phyloP scores from a whole-genome alignment of 257 asterid species.

The Thymus quinquecostatus region DNA sequence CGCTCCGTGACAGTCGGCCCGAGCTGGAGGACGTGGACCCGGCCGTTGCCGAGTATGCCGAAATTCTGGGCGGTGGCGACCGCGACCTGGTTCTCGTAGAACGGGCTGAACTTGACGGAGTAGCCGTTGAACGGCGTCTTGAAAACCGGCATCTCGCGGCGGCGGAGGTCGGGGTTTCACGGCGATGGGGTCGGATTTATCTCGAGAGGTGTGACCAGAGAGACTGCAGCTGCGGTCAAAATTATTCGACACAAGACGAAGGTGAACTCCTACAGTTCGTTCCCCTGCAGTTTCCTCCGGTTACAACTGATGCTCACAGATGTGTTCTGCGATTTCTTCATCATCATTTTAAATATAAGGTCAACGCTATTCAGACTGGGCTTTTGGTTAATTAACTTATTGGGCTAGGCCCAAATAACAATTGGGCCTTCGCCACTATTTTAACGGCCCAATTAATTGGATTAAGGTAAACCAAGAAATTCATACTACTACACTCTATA shows the following conservation, averaged over 20 bases:
- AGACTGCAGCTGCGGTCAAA: constrained; percentile 30
- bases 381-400: background rate
- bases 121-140: constrained; percentile 87
- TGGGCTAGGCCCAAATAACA: background rate
- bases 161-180: constrained; percentile 35
- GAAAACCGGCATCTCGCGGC: constrained; percentile 69
- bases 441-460: background rate
- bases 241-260: constrained; percentile 29
- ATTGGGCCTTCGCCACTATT: background rate
- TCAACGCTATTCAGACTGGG: background rate
- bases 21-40: constrained; percentile 84
- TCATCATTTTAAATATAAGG: background rate
- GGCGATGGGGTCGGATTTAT: constrained; percentile 28
- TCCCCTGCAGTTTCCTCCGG: constrained; percentile 40
- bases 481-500: too few species aligned
- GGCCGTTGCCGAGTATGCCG: constrained; percentile 98
- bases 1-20: constrained; percentile 68
- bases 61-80: constrained; percentile 94
- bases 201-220: constrained; percentile 37
- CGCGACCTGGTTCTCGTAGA: constrained; percentile 80
- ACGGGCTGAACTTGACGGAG: constrained; percentile 95
- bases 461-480: too few species aligned
- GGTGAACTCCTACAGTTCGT: constrained; percentile 18
- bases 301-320: background rate
- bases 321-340: background rate